Evolutionary conservation across 169 alveolate genomes (phyloP), one percentile per base, ranked within the genome.

Genomic region (Babesia divergens): DNA sequence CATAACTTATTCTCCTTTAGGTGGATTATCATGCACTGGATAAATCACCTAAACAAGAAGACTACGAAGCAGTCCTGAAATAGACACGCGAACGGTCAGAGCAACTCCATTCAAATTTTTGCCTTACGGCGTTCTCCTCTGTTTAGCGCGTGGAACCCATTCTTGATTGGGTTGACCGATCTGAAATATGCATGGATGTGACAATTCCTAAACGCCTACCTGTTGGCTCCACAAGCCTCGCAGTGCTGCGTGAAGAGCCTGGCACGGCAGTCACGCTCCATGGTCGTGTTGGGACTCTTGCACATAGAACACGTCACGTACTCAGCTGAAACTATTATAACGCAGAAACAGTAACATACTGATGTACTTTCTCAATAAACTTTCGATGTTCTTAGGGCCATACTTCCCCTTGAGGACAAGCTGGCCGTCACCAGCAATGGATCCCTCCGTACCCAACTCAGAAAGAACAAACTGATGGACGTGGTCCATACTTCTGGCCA

Each of bases 261-360:
- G 20, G 97, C 95, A 31, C 95, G 55, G 32, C 94, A 82, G 82
- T 95, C 98, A 43, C 94, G 83, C 50, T 90, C 96, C 89, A 95
- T 75, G 50, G 94, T 85, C 13, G 98, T 95, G 66, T 93, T 89
- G 32, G 96, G 95, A 49, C 93, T 83, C 83, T 94, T 95, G 76
- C 98, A 95, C 95, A 94, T 95, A 32, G 91, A 91, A 52, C 98
- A 95, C 44, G 96, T 94, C 13, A 95, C 98, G 84, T 95, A 95
- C 65, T 94, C 98, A 64, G 94, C 84, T 90, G 82, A 46, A 60
- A n/a, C 49, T 1, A n/a, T 22, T 7, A 0, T 3, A 28, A n/a
- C 1, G 0, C 26, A 22, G 11, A 0, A 3, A n/a, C 40, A 11
- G 4, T 2, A 9, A 59, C 91, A 29, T 62, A 83, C 91, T 92